Base-by-base conservation (phyloP, 805 yeast species). In the Clavispora fructus region DNA sequence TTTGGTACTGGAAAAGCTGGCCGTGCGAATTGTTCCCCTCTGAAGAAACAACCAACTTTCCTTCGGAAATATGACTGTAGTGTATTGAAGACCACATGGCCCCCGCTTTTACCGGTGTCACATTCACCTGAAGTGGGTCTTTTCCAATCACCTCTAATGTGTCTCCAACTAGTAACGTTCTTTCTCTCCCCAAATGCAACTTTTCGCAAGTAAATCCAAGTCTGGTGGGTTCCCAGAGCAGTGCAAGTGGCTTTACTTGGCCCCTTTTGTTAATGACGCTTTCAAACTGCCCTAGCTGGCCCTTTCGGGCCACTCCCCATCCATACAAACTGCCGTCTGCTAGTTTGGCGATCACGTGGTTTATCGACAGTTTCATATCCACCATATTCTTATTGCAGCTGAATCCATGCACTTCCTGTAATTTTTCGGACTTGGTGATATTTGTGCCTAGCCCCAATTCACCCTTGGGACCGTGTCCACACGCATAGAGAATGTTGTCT, bases 81-180 rank as follows among this genome's bases (percentile, higher is more conserved):
- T 87, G 96, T 0, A 85, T 48, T 0, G 95, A 83, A 0, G 92
- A 77, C 97, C 97, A 89, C 87, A 91, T 88, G 9, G 81, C 52
- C 35, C 68, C 61, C 38, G 79, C 55, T 11, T 62, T 52, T 61
- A 55, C 27, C 14, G 47, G 45, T 1, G 19, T 7, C 7, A 35
- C 33, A 16, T 25, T 25, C 17, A 49, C 12, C 1, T 31, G 35
- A 7, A 39, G 51, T 2, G 47, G 41, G 17, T 39, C 39, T 30
- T 53, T 57, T 2, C 70, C 69, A 39, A 44, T 53, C 8, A 57
- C 46, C 7, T 23, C 40, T 33, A 16, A 45, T 16, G 5, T 35
- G n/a, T 65, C 43, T 13, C 57, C 54, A 1, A 66, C 51, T 2
- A 73, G 55, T 0, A 75, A 67, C 0, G 85, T 75, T 53, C 75